A percentile compares a stretch with the other conserved stretches of the same genome.
phyloP scores from a whole-genome alignment of 1,284 basidiomycete genomes.

The Cutaneotrichosporon sp. region DNA sequence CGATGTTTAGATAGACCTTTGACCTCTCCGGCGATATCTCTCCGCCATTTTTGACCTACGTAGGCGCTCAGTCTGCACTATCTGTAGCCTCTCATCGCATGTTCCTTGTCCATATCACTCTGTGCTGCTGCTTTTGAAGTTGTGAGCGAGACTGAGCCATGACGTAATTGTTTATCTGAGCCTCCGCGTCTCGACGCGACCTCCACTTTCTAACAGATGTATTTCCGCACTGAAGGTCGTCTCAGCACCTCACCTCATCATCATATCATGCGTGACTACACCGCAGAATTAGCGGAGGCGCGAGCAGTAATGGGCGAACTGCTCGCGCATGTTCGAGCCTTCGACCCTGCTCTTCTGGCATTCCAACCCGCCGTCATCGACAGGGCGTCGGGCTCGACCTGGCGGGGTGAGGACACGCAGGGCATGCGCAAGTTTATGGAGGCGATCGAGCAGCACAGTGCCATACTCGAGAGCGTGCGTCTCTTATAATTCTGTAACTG shows the following conservation, averaged over 20 bases:
- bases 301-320: constrained; percentile 3
- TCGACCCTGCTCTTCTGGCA: constrained; percentile 4
- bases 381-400: constrained; percentile 8
- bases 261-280: constrained; percentile 10
- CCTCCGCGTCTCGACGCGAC: too few species aligned
- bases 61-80: too few species aligned
- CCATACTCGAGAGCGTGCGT: constrained; percentile 15
- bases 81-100: not conserved
- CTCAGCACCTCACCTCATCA: too few species aligned
- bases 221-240: too few species aligned
- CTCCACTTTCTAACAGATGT: too few species aligned
- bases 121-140: too few species aligned
- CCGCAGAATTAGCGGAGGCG: constrained; percentile 2
- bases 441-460: constrained; percentile 18
- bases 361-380: constrained; percentile 17
- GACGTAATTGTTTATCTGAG: too few species aligned
- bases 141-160: too few species aligned
- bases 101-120: not conserved
- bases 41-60: too few species aligned
- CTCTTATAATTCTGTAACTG: not conserved
- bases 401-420: constrained; percentile 27
- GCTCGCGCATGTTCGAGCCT: constrained; percentile 6
- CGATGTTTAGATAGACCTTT: too few species aligned
- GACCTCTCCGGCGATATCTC: too few species aligned
- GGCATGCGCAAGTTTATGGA: constrained; percentile 28